These are phyloP conservation scores for Aspergillus funiculosus DNA, from an alignment of 495 filamentous ascomycete genomes.

Conservation along the genomic window DNA sequence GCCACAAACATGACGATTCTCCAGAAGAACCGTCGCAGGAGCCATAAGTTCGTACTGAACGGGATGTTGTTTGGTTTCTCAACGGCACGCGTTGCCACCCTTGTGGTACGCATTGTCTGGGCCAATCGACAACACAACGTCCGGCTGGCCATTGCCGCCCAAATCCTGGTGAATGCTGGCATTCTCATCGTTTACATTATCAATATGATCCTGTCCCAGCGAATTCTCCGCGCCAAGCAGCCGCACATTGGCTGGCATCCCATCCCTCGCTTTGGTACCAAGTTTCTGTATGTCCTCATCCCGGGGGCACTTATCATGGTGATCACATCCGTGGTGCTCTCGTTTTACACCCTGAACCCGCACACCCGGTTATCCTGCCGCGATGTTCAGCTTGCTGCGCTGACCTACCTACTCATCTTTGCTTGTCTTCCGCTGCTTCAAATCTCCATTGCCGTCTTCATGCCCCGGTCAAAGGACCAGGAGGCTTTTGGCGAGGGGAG, in stretches of 20 bases:
- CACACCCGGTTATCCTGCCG: slow-evolving; percentile 48
- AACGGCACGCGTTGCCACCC: slow-evolving; percentile 61
- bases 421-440: slow-evolving; percentile 71
- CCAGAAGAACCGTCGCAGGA: slow-evolving; percentile 48
- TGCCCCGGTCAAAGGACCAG: slow-evolving; percentile 39
- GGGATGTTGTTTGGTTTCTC: slow-evolving; percentile 72
- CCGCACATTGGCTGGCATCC: slow-evolving; percentile 64
- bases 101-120: slow-evolving; percentile 56
- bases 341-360: slow-evolving; percentile 56
- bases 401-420: slow-evolving; percentile 62
- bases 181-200: slow-evolving; percentile 73
- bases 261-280: slow-evolving; percentile 44
- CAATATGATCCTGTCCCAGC: slow-evolving; percentile 74
- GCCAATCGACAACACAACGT: slow-evolving; percentile 39
- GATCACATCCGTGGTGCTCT: slow-evolving; percentile 60
- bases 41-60: slow-evolving; percentile 67
- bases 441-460: slow-evolving; percentile 46
- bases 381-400: slow-evolving; percentile 60
- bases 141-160: slow-evolving; percentile 59
- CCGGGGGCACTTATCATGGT: slow-evolving; percentile 59
- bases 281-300: slow-evolving; percentile 55
- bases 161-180: slow-evolving; percentile 71
- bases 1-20: slow-evolving; percentile 61
- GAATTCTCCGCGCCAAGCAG: slow-evolving; percentile 67
- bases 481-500: slow-evolving; percentile 70